Percentiles rank a stretch among this genome's conserved stretches.
These are phyloP conservation scores for Maudiozyma humilis DNA, from an alignment of 1,139 yeast species.

Conservation along the genomic window DNA sequence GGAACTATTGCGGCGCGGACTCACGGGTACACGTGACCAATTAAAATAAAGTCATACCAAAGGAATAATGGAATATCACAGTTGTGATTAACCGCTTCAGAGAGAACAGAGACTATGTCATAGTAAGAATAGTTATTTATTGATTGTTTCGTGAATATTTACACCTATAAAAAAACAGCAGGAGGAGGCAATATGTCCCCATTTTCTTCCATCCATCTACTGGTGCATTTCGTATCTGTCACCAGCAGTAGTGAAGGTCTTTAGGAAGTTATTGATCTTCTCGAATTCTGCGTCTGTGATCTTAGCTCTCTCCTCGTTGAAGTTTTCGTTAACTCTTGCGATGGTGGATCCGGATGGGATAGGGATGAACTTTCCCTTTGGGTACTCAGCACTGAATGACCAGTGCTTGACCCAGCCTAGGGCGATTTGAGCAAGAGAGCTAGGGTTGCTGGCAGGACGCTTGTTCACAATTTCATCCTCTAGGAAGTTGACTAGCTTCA, in stretches of 20 bases:
- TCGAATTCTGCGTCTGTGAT: conserved; percentile 48
- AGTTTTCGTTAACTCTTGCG: conserved; percentile 53
- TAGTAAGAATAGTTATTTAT: no score
- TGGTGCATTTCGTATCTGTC: conserved; percentile 35
- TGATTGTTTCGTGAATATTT: no score
- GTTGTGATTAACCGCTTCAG: no score
- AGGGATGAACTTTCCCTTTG: conserved; percentile 51
- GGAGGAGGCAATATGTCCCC: no score
- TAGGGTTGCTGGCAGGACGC: conserved; percentile 38
- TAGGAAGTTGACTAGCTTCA: conserved; percentile 35
- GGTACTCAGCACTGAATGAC: conserved; percentile 36
- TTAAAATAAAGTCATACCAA: no score
- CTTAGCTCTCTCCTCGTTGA: conserved; percentile 34
- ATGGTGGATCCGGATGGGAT: conserved; percentile 67
- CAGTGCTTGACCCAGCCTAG: conserved; percentile 56
- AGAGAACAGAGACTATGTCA: no score
- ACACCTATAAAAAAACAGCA: no score
- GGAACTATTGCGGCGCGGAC: no score
- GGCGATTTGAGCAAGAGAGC: conserved; percentile 61
- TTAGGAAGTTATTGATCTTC: conserved; percentile 40
- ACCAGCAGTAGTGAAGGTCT: conserved; percentile 39
- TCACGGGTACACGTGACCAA: no score
- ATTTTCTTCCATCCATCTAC: no score
- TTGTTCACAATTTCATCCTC: conserved; percentile 39
- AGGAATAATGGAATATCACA: no score